Conservation (phyloP, 2,329 filamentous ascomycete genomes). For the Xylariales sp. region DNA sequence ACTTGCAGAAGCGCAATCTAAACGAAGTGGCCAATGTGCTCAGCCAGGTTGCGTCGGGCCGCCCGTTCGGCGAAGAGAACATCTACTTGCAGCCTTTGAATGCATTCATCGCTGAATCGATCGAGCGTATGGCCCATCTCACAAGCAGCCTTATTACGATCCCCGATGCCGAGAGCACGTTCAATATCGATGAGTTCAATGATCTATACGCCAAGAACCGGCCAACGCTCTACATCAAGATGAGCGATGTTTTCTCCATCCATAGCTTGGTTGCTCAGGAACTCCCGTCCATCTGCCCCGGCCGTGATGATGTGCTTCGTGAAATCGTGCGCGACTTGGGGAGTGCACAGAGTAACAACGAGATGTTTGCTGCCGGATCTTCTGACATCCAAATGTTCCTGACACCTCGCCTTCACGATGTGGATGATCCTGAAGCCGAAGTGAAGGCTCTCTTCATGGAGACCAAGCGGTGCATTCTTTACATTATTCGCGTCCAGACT, state of each 20-base stretch:
- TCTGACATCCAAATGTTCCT: conserved; percentile 89
- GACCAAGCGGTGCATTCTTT: conserved; percentile 93
- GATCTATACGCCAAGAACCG: conserved; percentile 95
- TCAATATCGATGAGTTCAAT: conserved; percentile 98
- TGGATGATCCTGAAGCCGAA: conserved; percentile 89
- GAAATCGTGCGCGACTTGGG: conserved; percentile 93
- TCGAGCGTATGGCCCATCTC: conserved; percentile 72
- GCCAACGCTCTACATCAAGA: conserved; percentile 98
- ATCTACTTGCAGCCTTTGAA: conserved; percentile 95
- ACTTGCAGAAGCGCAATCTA: conserved; percentile 89
- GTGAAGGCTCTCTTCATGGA: conserved; percentile 95
- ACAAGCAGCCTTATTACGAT: conserved; percentile 77
- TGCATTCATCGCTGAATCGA: conserved; percentile 80
- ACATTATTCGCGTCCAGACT: conserved; percentile 95
- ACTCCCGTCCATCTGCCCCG: conserved; percentile 70
- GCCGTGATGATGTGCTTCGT: conserved; percentile 79
- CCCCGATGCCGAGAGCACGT: conserved; percentile 81
- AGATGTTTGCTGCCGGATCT: conserved; percentile 81
- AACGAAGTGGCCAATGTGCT: conserved; percentile 89
- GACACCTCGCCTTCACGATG: conserved; percentile 82
- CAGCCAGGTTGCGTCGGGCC: conserved; percentile 80
- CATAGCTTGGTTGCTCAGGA: conserved; percentile 83
- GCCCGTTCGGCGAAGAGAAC: conserved; percentile 89
- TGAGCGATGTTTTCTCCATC: conserved; percentile 94
- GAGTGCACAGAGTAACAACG: conserved; percentile 91